A percentile compares a stretch with the other conserved stretches of the same genome.
Conservation (phyloP, 2,329 filamentous ascomycete species). For the Fusarium sp. region DNA sequence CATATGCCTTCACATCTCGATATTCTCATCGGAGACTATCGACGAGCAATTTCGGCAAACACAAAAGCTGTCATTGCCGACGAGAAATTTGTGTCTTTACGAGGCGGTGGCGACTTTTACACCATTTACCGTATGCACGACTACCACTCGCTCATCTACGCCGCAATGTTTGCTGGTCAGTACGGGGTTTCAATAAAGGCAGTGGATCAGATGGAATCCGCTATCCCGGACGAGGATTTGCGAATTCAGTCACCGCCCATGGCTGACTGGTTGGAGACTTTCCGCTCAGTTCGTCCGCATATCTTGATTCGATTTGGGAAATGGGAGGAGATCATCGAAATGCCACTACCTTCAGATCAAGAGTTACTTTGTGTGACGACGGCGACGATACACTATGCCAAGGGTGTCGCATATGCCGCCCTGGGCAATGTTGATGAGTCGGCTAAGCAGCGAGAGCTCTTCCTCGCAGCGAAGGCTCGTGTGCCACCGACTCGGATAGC, state of each 20-base stretch:
- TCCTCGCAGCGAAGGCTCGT: slow-evolving; percentile 63
- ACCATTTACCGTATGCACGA: slow-evolving; percentile 80
- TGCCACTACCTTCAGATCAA: slow-evolving; percentile 69
- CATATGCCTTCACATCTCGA: slow-evolving; percentile 85
- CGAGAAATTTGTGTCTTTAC: slow-evolving; percentile 71
- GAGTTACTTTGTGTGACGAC: slow-evolving; percentile 76
- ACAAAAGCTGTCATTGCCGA: slow-evolving; percentile 75
- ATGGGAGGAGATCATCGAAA: slow-evolving; percentile 75
- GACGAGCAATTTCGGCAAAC: slow-evolving; percentile 72
- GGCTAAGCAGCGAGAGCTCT: slow-evolving; percentile 63
- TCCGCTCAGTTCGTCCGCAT: slow-evolving; percentile 75
- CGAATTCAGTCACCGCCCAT: slow-evolving; percentile 72
- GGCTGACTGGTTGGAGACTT: slow-evolving; percentile 82
- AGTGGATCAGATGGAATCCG: slow-evolving; percentile 69
- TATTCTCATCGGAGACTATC: slow-evolving; percentile 79
- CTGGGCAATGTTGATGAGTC: slow-evolving; percentile 68
- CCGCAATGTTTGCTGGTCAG: slow-evolving; percentile 81
- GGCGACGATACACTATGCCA: slow-evolving; percentile 77
- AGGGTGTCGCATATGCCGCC: slow-evolving; percentile 76
- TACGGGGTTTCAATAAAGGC: slow-evolving; percentile 73
- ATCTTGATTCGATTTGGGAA: slow-evolving; percentile 79
- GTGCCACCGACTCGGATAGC: slow-evolving; percentile 72
- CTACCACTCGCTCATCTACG: slow-evolving; percentile 81
- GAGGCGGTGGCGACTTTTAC: slow-evolving; percentile 78
- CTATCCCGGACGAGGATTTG: slow-evolving; percentile 69